Conservation (phyloP, 441 rosid species). For the Rhodomyrtus psidioides region DNA sequence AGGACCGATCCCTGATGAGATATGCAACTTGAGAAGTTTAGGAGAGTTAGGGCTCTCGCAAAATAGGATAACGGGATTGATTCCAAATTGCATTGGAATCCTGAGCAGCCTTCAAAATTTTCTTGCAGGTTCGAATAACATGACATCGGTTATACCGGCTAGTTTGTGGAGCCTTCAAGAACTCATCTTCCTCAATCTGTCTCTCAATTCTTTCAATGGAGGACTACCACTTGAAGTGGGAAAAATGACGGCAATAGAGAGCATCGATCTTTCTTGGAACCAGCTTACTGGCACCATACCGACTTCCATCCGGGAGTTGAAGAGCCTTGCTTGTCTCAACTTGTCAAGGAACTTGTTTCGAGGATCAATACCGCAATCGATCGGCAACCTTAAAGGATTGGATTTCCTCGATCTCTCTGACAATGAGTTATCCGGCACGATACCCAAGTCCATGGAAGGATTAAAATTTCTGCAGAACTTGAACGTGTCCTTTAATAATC, state of each 20-base stretch:
- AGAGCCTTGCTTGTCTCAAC: background rate
- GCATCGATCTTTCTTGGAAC: slow-evolving; percentile 10
- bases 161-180: background rate
- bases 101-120: background rate
- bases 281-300: slow-evolving; percentile 12
- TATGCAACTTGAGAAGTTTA: background rate
- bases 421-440: slow-evolving; percentile 11
- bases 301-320: background rate
- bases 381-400: background rate
- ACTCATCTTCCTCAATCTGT: background rate
- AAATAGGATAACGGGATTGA: rapidly evolving
- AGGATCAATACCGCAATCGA: slow-evolving; percentile 8
- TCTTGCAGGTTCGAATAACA: background rate
- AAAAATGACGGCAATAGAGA: slow-evolving; percentile 1
- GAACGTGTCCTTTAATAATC: slow-evolving; percentile 20
- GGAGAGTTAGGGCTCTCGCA: background rate
- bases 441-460: slow-evolving; percentile 15
- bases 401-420: slow-evolving; percentile 12
- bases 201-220: slow-evolving; percentile 15
- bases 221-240: background rate
- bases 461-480: background rate
- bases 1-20: background rate
- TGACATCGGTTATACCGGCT: slow-evolving; percentile 2
- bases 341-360: slow-evolving; percentile 3
- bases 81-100: background rate